Percentiles rank a stretch among this genome's conserved stretches.
Evolutionary conservation across 768 basidiomycete genomes (phyloP).

Genomic region (Kwoniella dendrophila): DNA sequence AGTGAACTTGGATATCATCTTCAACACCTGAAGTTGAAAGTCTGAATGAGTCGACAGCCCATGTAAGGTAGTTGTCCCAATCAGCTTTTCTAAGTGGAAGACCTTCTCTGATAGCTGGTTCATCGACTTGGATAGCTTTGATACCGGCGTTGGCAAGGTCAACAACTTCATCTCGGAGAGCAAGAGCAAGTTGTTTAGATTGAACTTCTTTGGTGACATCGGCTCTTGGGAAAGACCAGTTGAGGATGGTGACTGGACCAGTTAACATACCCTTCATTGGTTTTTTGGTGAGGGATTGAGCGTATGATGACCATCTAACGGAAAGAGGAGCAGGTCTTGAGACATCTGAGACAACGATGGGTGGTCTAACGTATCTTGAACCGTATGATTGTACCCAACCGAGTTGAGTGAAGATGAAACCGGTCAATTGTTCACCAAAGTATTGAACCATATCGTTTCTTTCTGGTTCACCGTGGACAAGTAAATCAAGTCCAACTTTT

Average conservation of each 20-base stretch:
- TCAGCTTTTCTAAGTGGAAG: constrained; percentile 93
- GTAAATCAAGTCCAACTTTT: constrained; percentile 88
- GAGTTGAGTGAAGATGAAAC: constrained; percentile 98
- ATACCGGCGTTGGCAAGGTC: constrained; percentile 97
- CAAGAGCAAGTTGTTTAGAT: constrained; percentile 95
- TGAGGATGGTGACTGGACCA: constrained; percentile 91
- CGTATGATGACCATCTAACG: constrained; percentile 94
- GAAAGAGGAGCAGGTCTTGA: constrained; percentile 91
- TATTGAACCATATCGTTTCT: constrained; percentile 99
- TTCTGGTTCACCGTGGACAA: constrained; percentile 98
- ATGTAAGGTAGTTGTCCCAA: constrained; percentile 93
- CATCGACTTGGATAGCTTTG: constrained; percentile 97
- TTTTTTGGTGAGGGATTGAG: constrained; percentile 85
- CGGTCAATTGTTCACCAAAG: constrained; percentile 92
- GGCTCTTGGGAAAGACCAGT: constrained; percentile 99
- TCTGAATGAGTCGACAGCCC: constrained; percentile 99
- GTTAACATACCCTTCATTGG: constrained; percentile 99
- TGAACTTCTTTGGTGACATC: constrained; percentile 95
- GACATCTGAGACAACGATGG: constrained; percentile 97
- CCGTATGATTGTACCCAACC: constrained; percentile 99
- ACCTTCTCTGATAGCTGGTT: constrained; percentile 99
- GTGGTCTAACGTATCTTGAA: constrained; percentile 98
- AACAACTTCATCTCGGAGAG: constrained; percentile 95
- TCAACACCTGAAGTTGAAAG: constrained; percentile 93
- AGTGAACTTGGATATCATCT: constrained; percentile 93